Evolutionary conservation across 441 rosid species (phyloP), one percentile per base, ranked within the genome.

Genomic region (Populus trichocarpa): DNA sequence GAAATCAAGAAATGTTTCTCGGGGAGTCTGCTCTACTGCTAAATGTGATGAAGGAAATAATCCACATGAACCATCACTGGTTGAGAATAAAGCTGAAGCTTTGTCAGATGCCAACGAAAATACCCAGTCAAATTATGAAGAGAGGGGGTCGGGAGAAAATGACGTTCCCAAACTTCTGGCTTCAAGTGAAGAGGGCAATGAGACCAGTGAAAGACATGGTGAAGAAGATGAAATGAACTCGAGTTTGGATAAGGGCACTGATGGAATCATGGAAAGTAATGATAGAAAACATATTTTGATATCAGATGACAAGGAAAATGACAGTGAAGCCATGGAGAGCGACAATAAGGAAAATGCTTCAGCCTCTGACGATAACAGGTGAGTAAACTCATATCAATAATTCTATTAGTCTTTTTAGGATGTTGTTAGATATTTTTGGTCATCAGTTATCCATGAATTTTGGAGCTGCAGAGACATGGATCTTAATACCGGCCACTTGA

Each of bases 341-440:
- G 79, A 81, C 64, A 69, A 79, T 67, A 82, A 82, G 66, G 87
- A 85, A 72, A 85, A 85, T 74, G 80, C 78, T 28, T 78, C 85
- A 75, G 85, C 88, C 77, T 81, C 84, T 30, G 87, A 87, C 82
- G 82, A 20, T 81, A 88, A 92, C 84, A 88, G 92, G 99, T 90
- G 77, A 25, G 71, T 18, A 71, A 66, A 70, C 77, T 70, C 67
- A 61, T 73, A 63, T 23, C 35, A 64, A 61, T 25, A 76, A 25
- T 11, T 35, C n/a, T 64, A 26, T 42, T 36, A 9, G 65, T 64
- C 30, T 14, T 61, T 35, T 7, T 71, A 50, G n/a, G 68, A 53
- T 30, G 22, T 32, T 30, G 7, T 80, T 32, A 33, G 16, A 61
- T 75, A 73, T 30, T 22, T 42, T 32, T 18, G 28, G 71, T 59